Evolutionary conservation across 2,329 filamentous ascomycete genomes (phyloP), one percentile per base, ranked within the genome.

Genomic region (Pseudogymnoascus sp.): DNA sequence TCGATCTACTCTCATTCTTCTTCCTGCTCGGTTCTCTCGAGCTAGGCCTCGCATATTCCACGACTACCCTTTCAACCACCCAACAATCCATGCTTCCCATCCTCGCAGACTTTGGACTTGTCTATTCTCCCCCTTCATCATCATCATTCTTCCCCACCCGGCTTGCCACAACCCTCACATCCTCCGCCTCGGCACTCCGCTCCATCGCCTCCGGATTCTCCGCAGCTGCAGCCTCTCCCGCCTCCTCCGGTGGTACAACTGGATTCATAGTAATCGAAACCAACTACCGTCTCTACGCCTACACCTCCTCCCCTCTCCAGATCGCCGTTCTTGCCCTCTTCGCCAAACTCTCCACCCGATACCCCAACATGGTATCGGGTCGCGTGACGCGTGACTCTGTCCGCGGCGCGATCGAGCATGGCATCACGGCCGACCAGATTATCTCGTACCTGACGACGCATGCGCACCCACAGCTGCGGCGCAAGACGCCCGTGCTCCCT

Each of bases 181-280:
- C 78, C 72, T 89, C 87, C 62, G 85, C 80, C 28, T 83, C 86
- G 36, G 84, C 88, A 12, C 81, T 96, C 7, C 88, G 89, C 62
- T 88, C 84, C 75, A 84, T 87, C 60, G 83, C 84, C 68, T 84
- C 88, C 11, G 86, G 86, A 7, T 85, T 93, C 68, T 81, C 86
- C 31, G 88, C 88, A 43, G 88, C 88, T 6, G 74, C 70, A 53
- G 76, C 67, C 60, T 72, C 72, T 60, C 64, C 36, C 69, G 72
- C 63, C 56, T 56, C 49, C 28, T 56, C 49, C 2, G 68, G 69
- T 67, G 76, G 75, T 16, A 76, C 80, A 66, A 87, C 87, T 70
- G 93, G 93, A 66, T 95, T 91, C 78, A 91, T 99, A 72, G 93
- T 99, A 71, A 85, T 99, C 68, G 95, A 99, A 79, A 99, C 95